A percentile compares a stretch with the other conserved stretches of the same genome.
Conservation (phyloP, 1,139 yeast genomes). For the Starmera stellimalicola region DNA sequence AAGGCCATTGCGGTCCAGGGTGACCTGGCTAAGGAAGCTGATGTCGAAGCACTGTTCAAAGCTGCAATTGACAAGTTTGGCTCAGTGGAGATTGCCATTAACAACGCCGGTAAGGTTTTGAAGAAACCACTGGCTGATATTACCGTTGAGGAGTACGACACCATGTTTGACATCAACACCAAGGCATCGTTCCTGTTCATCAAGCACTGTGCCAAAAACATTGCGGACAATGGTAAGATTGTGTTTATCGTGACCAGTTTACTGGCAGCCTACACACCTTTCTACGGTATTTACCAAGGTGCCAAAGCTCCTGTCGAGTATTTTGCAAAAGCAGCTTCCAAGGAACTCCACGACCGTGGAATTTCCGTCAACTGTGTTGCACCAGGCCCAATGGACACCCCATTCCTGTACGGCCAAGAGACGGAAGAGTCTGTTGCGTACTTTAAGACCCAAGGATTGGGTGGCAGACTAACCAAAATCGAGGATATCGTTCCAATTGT, state of each 20-base stretch:
- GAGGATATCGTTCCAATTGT: conserved; percentile 57
- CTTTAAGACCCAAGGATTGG: conserved; percentile 41
- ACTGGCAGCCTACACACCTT: conserved; percentile 56
- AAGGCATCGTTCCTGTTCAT: conserved; percentile 55
- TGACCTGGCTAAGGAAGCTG: conserved; percentile 33
- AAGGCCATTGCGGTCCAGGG: conserved; percentile 39
- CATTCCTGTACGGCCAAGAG: conserved; percentile 58
- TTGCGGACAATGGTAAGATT: conserved; percentile 45
- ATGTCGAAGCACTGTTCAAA: conserved; percentile 34
- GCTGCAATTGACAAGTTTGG: conserved; percentile 35
- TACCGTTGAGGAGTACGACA: conserved; percentile 43
- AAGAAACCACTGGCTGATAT: conserved; percentile 47
- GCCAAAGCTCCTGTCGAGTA: conserved; percentile 54
- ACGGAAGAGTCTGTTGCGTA: conserved; percentile 40
- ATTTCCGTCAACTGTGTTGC: conserved; percentile 52
- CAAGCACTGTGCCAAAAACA: conserved; percentile 42
- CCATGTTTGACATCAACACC: conserved; percentile 43
- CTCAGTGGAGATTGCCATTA: conserved; percentile 51
- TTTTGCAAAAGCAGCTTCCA: conserved; percentile 47
- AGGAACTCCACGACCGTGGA: conserved; percentile 39
- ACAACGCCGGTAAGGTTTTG: conserved; percentile 58
- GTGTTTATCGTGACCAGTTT: conserved; percentile 53
- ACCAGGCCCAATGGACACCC: conserved; percentile 70
- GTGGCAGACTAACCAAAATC: conserved; percentile 44
- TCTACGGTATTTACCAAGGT: conserved; percentile 50